Conservation (phyloP, 805 yeast species). For the Starmera pachycereana region DNA sequence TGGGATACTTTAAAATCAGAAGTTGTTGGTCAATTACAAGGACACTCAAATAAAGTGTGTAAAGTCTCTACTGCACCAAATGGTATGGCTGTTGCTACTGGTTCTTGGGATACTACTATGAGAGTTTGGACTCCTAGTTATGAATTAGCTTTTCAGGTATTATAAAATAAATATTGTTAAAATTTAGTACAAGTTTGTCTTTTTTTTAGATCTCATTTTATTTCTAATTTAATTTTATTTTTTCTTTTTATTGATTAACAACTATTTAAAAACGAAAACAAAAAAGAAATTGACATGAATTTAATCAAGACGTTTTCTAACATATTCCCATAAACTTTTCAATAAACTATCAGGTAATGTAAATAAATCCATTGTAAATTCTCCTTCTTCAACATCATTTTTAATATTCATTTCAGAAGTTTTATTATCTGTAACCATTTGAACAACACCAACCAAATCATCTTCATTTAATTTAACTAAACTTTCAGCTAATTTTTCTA, state of each 20-base stretch:
- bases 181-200: no score
- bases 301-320: constrained; percentile 51
- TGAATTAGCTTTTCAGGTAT: no score
- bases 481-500: constrained; percentile 85
- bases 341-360: constrained; percentile 86
- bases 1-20: constrained; percentile 70
- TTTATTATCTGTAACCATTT: constrained; percentile 93
- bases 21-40: constrained; percentile 55
- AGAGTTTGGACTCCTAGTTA: constrained; percentile 46
- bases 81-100: constrained; percentile 69
- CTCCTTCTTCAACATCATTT: constrained; percentile 94
- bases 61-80: constrained; percentile 60
- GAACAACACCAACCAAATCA: constrained; percentile 88
- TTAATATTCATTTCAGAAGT: constrained; percentile 93
- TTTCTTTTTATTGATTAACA: neutral
- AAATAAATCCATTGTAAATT: constrained; percentile 90
- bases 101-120: constrained; percentile 72
- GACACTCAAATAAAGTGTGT: constrained; percentile 52
- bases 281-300: neutral
- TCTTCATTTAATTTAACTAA: constrained; percentile 84
- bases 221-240: neutral
- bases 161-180: no score
- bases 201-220: neutral
- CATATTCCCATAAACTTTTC: constrained; percentile 92
- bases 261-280: no score